Base-by-base conservation (phyloP, 2,329 filamentous ascomycete genomes). In the Diaporthe vaccinii region DNA sequence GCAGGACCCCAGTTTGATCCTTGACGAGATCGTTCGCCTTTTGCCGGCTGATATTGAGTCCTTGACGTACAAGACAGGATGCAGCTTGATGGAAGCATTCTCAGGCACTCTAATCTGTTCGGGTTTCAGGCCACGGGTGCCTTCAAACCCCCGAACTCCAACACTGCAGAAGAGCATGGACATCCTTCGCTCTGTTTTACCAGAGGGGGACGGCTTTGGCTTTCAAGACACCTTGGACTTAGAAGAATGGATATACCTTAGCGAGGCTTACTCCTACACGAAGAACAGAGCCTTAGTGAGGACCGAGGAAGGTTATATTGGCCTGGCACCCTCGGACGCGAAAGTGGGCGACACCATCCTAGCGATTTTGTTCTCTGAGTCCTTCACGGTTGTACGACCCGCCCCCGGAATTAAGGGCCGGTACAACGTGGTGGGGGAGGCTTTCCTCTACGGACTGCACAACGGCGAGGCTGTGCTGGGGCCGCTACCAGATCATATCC, bases 391-490 rank as follows among this genome's bases (percentile, higher is more conserved):
- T 20, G 22, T 69, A 20, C 67, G 67, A 55, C 67, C 49, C 15
- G 34, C 25, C 67, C 31, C 49, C 4, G 49, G 49, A 20, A 7
- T 28, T 28, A 49, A 69, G 39, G 10, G 8, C 44, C 67, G 67
- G 9, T 69, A 41, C 15, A 25, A 57, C 4, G 49, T 44, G n/a
- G 49, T 69, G 9, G 67, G 67, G 28, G 49, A 55, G 49, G 41
- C 49, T 1, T 57, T 69, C 15, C 22, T 69, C 3, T 69, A 69
- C 4, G 67, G 67, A 22, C 34, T 69, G 12, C 28, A 28, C 15
- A 36, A 69, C 20, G 67, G 34, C 15, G 67, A 57, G 44, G 49
- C 67, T 57, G 22, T 57, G 14, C 34, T 69, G 20, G 67, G 67
- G 34, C 28, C 22, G 4, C 12, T 55, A 51, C 67, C 67, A 10